phyloP scores from a whole-genome alignment of 2,329 filamentous ascomycete species.

The Cordyceps sp. region DNA sequence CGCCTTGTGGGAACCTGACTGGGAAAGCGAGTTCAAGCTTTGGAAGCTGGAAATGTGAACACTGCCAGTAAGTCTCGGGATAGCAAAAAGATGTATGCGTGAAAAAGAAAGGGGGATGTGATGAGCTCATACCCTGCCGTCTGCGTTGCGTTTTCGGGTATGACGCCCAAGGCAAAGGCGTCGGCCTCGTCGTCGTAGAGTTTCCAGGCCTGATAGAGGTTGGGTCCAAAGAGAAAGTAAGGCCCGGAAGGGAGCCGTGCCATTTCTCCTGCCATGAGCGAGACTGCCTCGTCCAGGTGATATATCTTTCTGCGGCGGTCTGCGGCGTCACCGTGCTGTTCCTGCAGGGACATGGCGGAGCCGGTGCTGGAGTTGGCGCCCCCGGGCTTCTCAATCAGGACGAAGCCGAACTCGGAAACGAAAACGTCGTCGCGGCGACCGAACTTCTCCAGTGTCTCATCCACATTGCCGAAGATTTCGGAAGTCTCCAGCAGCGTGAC shows the following conservation, averaged over 20 bases:
- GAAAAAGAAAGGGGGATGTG: too few relatives aligned
- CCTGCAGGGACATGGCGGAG: too few relatives aligned
- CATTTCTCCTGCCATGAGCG: constrained; percentile 1
- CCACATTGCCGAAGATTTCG: constrained; percentile 20
- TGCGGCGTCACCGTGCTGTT: neutral
- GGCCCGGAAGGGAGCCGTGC: constrained; percentile 19
- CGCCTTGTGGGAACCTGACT: constrained; percentile 10
- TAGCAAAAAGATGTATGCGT: too few relatives aligned
- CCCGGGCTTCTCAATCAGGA: constrained; percentile 21
- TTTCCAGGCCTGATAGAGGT: constrained; percentile 23
- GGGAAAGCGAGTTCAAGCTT: constrained; percentile 10
- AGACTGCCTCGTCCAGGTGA: neutral
- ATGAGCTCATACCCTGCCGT: constrained; percentile 1
- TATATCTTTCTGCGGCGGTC: neutral
- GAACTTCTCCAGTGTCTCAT: constrained; percentile 15
- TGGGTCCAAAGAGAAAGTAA: constrained; percentile 23
- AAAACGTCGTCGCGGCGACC: constrained; percentile 21
- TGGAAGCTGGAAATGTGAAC: constrained; percentile 10
- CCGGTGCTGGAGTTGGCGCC: constrained; percentile 6
- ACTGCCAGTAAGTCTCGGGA: neutral
- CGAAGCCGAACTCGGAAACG: constrained; percentile 18
- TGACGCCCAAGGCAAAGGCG: constrained; percentile 19
- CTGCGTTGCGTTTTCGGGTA: constrained; percentile 13
- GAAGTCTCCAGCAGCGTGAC: constrained; percentile 21
- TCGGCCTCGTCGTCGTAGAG: constrained; percentile 20